Conservation (phyloP, 257 asterid genomes). For the Catharanthus roseus region DNA sequence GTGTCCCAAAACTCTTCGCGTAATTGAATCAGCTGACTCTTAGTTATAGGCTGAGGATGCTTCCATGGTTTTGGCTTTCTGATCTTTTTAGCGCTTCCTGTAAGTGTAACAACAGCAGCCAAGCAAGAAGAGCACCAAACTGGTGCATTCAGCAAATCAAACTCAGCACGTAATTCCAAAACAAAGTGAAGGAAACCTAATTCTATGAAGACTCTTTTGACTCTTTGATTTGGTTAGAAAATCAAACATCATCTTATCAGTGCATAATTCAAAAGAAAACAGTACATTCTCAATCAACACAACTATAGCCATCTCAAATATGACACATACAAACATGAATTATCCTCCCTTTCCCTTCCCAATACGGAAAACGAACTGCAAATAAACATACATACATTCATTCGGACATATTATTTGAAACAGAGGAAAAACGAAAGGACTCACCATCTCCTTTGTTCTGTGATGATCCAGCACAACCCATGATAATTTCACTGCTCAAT, state of each 20-base stretch:
- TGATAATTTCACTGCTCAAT: conserved; percentile 18
- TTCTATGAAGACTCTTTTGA: too few relatives aligned
- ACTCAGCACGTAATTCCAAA: background rate
- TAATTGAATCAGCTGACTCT: conserved; percentile 68
- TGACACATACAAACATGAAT: background rate
- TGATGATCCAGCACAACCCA: conserved; percentile 85
- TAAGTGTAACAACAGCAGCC: too few relatives aligned
- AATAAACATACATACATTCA: too few relatives aligned
- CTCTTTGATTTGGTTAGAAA: background rate
- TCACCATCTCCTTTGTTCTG: conserved; percentile 49
- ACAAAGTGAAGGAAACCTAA: background rate
- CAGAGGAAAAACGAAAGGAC: background rate
- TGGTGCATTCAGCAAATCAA: background rate
- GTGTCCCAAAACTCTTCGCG: conserved; percentile 91
- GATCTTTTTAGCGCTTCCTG: conserved; percentile 43
- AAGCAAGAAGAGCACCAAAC: background rate
- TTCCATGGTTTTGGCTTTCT: conserved; percentile 81
- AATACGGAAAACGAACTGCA: background rate
- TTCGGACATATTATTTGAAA: background rate
- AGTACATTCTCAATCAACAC: background rate
- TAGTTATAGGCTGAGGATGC: conserved; percentile 83
- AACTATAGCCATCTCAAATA: background rate
- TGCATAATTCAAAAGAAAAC: background rate
- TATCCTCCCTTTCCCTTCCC: background rate
- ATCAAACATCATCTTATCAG: background rate